phyloP scores from a whole-genome alignment of 2,329 filamentous ascomycete species.

The Colletotrichum chrysophilum region DNA sequence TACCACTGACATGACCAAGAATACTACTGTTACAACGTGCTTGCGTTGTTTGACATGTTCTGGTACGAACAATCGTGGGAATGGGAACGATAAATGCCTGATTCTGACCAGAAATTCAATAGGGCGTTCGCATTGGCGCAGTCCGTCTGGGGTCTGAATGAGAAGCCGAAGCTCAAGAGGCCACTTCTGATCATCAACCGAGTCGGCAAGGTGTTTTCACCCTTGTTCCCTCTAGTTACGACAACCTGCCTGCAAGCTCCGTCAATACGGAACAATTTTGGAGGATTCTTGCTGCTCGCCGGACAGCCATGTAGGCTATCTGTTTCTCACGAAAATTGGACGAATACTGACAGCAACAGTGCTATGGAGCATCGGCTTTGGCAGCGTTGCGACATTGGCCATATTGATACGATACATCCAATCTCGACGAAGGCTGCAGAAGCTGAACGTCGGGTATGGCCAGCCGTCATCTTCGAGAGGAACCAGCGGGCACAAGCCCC shows the following conservation, averaged over 20 bases:
- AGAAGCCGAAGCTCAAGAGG: background rate
- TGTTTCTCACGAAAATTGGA: accelerated
- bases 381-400: background rate
- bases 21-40: background rate
- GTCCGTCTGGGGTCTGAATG: background rate
- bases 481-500: background rate
- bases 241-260: background rate
- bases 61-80: background rate
- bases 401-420: background rate
- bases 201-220: background rate
- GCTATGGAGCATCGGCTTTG: background rate
- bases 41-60: background rate
- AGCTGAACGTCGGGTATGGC: background rate
- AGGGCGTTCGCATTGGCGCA: background rate
- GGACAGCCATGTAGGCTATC: background rate
- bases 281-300: background rate
- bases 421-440: background rate
- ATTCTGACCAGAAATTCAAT: accelerated
- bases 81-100: accelerated
- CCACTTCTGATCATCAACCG: background rate
- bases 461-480: background rate
- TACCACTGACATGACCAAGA: background rate
- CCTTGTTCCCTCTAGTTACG: background rate
- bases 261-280: background rate
- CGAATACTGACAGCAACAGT: background rate